Conservation (phyloP, 768 basidiomycete genomes). For the Termitomyces sp. region DNA sequence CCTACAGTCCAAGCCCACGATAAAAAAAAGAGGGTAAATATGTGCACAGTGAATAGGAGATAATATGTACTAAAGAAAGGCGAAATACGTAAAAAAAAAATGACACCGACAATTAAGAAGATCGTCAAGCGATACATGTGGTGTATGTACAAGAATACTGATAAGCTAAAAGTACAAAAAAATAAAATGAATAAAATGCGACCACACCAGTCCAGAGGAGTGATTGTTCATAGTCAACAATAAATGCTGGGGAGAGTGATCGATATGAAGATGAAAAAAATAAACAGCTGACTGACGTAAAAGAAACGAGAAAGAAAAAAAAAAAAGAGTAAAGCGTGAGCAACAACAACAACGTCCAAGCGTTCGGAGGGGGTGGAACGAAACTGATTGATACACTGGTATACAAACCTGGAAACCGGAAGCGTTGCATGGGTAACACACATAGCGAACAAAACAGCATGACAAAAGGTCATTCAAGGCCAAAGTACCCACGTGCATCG, state of each 20-base stretch:
- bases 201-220: constrained; percentile 5
- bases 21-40: not conserved
- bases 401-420: constrained; percentile 1
- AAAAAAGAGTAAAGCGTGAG: constrained; percentile 15
- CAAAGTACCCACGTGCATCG: constrained; percentile 80
- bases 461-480: constrained; percentile 33
- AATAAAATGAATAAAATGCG: not conserved
- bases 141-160: constrained; percentile 20
- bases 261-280: constrained; percentile 5
- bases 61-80: not conserved
- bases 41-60: not conserved
- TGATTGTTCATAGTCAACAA: constrained; percentile 11
- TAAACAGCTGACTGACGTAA: not conserved
- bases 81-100: too few species aligned
- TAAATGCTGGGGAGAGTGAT: constrained; percentile 10
- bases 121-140: not conserved
- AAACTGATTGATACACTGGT: constrained; percentile 19
- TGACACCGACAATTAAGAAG: not conserved
- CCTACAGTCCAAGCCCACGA: constrained; percentile 12
- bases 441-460: not conserved
- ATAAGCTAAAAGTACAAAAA: constrained; percentile 16
- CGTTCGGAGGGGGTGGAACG: constrained; percentile 7
- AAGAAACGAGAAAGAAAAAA: constrained; percentile 2
- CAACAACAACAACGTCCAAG: constrained; percentile 24
- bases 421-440: constrained; percentile 4